Conservation (phyloP, 306 rosid species). For the Gillenia trifoliata region DNA sequence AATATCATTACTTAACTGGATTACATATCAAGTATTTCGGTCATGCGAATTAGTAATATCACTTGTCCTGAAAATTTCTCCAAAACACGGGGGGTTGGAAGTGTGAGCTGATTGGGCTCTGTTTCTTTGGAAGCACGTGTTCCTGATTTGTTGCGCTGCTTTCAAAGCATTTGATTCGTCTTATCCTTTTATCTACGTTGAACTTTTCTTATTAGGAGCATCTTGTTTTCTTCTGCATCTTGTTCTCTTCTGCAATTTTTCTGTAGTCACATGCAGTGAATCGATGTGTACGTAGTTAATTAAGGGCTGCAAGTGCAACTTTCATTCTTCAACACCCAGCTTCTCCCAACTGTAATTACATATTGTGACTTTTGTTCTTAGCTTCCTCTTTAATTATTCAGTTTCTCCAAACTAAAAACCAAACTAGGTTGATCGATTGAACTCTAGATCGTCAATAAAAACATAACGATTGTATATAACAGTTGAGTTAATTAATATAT, state of each 20-base stretch:
- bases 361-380: not conserved
- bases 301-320: not conserved
- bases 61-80: not conserved
- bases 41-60: too few relatives aligned
- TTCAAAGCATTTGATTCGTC: not conserved
- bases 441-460: too few relatives aligned
- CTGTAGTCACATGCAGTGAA: constrained; percentile 14
- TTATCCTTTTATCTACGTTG: not conserved
- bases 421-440: too few relatives aligned
- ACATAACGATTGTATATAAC: too few relatives aligned
- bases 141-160: not conserved
- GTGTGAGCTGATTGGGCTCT: not conserved
- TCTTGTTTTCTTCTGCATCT: constrained; percentile 4
- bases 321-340: not conserved
- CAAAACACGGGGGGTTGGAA: not conserved
- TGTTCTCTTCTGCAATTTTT: constrained; percentile 3
- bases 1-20: too few relatives aligned
- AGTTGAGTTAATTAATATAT: not conserved
- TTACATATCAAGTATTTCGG: not conserved
- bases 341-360: not conserved
- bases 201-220: not conserved
- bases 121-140: constrained; percentile 7
- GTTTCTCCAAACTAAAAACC: not conserved
- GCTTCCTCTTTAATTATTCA: not conserved
- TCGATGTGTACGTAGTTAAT: not conserved